Evolutionary conservation across 805 yeast species (phyloP).

Genomic region (Cyberlindnera mycetangii): DNA sequence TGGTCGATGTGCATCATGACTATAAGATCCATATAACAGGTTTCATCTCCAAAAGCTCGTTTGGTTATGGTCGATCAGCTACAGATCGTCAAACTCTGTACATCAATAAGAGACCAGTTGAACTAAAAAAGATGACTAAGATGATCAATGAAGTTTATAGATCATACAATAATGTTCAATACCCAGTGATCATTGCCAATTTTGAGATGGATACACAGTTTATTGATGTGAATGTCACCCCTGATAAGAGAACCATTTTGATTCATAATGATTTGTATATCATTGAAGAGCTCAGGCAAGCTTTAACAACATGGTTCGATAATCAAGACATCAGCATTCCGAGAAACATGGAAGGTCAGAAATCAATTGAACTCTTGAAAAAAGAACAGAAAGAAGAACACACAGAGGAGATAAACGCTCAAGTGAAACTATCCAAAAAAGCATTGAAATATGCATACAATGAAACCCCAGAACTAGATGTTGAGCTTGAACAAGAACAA

Average conservation of each 20-base stretch:
- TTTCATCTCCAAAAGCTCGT: constrained; percentile 67
- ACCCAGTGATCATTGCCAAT: constrained; percentile 67
- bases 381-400: constrained; percentile 10
- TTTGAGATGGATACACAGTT: constrained; percentile 47
- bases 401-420: constrained; percentile 4
- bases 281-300: constrained; percentile 51
- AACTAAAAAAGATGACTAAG: constrained; percentile 50
- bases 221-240: constrained; percentile 86
- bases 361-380: constrained; percentile 6
- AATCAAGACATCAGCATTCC: constrained; percentile 33
- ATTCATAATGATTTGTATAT: constrained; percentile 64
- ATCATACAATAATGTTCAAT: constrained; percentile 66
- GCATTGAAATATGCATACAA: constrained; percentile 8
- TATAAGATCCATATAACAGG: constrained; percentile 49
- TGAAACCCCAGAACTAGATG: constrained; percentile 4
- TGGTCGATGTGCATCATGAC: constrained; percentile 18
- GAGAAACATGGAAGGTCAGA: constrained; percentile 18
- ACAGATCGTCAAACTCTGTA: constrained; percentile 74
- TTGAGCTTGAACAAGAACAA: constrained; percentile 1
- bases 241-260: constrained; percentile 78
- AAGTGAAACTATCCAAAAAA: neutral
- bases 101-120: constrained; percentile 75
- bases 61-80: constrained; percentile 72
- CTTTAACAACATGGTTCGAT: constrained; percentile 47
- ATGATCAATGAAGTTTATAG: constrained; percentile 72